Base-by-base conservation (phyloP, 805 yeast genomes). In the Sungouiella blattae region DNA sequence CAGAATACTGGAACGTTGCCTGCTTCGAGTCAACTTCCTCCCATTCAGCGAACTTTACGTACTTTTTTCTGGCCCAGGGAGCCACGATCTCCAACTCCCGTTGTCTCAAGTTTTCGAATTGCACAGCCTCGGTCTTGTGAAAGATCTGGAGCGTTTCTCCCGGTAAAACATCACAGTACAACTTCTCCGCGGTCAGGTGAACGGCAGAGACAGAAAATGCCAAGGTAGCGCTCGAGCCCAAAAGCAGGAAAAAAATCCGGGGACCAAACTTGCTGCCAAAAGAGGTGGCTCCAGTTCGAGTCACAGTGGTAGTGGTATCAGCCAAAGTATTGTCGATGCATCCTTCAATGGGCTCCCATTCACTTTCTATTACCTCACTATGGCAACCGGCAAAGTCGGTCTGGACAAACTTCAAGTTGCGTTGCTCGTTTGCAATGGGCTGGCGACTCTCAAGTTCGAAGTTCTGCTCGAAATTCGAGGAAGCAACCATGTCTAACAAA, bases 101-200 rank as follows among this genome's bases (percentile, higher is more conserved):
- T 12, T 31, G 33, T 5, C 4, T 4, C 23, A 24, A 17, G 12
- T 24, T 22, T 15, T 22, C n/a, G 1, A 25, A 16, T 14, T 6
- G 4, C 3, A 31, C 4, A 3, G 18, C 12, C 20, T 22, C 18
- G 6, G 23, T 3, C 13, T 24, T 22, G 11, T n/a, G 22, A 8
- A 42, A 47, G 20, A 46, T 21, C 31, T 46, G 50, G 5, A 46
- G 25, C 5, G 21, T 30, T 21, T 36, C 22, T 8, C 50, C 50
- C 2, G 49, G 43, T 2, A 25, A 30, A 1, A 46, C 43, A 7
- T 37, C 26, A 13, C 50, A 46, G 2, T 32, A 22, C 9, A 44
- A 17, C 18, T 40, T 41, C 18, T 46, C 23, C 1, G 25, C 22
- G 12, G 5, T 9, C 26, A 24, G 26, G 26, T 24, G 26, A 6